Evolutionary conservation across 2,329 filamentous ascomycete species (phyloP).

Genomic region (Colletotrichum nymphaeae): DNA sequence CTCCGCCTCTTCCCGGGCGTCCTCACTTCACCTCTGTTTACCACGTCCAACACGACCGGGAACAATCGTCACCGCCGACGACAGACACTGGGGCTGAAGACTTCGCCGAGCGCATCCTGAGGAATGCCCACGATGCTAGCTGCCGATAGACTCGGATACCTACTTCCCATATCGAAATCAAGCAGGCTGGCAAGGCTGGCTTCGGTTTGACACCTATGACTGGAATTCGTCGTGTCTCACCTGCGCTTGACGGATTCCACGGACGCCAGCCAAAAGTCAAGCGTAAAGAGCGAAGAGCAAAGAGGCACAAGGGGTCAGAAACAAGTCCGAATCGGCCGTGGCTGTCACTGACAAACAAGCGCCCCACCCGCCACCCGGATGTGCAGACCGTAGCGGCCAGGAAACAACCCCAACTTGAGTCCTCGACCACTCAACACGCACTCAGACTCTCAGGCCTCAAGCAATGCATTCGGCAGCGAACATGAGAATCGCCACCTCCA

Average conservation of each 20-base stretch:
- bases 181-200: background rate
- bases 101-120: slow-evolving; percentile 17
- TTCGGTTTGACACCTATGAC: background rate
- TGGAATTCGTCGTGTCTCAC: slow-evolving; percentile 11
- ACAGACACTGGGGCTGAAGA: slow-evolving; percentile 16
- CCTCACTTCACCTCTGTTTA: background rate
- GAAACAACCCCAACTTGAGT: background rate
- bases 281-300: background rate
- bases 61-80: slow-evolving; percentile 30
- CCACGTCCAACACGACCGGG: background rate
- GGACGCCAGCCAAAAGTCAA: background rate
- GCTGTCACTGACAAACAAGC: slow-evolving; percentile 23
- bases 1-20: slow-evolving; percentile 19
- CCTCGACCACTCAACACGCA: background rate
- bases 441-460: background rate
- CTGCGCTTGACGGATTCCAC: background rate
- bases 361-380: slow-evolving; percentile 28
- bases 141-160: background rate
- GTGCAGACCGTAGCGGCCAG: no score
- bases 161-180: background rate
- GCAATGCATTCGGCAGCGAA: background rate
- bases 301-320: background rate
- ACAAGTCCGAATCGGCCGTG: background rate
- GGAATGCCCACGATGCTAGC: slow-evolving; percentile 5
- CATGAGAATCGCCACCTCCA: slow-evolving; percentile 25